A percentile compares a stretch with the other conserved stretches of the same genome.
Conservation (phyloP, 805 yeast species). For the Saccharomycopsis selenospora region DNA sequence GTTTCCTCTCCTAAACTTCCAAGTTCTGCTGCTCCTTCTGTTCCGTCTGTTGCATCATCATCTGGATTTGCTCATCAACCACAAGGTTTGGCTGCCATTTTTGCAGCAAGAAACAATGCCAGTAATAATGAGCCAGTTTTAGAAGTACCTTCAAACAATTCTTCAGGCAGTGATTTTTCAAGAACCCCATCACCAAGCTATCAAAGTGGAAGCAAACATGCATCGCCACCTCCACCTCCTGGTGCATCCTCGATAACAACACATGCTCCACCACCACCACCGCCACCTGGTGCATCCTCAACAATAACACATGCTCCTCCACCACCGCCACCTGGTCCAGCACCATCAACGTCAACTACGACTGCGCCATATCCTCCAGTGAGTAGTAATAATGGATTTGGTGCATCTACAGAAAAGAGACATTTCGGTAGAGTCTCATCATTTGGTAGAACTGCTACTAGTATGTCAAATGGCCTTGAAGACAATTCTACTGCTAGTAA, state of each 20-base stretch:
- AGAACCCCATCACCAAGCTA: no score
- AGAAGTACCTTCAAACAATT: no score
- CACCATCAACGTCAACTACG: constrained; percentile 19
- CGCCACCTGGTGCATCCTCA: constrained; percentile 27
- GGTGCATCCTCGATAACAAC: constrained; percentile 16
- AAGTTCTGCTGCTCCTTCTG: constrained; percentile 19
- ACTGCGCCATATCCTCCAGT: constrained; percentile 8
- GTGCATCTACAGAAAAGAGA: constrained; percentile 25
- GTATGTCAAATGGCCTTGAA: constrained; percentile 26
- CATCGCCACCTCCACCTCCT: constrained; percentile 21
- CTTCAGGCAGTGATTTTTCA: no score
- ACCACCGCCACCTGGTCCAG: constrained; percentile 17
- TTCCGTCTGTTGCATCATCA: constrained; percentile 15
- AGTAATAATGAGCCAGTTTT: no score
- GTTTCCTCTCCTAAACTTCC: constrained; percentile 21
- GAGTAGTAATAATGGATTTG: constrained; percentile 9
- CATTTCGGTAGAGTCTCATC: constrained; percentile 25
- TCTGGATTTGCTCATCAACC: background rate
- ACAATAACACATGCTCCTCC: constrained; percentile 27
- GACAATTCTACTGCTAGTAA: constrained; percentile 28
- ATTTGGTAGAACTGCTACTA: constrained; percentile 18
- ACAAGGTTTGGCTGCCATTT: no score
- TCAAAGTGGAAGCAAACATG: no score
- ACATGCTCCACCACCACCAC: constrained; percentile 25
- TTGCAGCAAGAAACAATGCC: no score